Conservation (phyloP, 2,329 filamentous ascomycete species). For the Fusarium floridanum region DNA sequence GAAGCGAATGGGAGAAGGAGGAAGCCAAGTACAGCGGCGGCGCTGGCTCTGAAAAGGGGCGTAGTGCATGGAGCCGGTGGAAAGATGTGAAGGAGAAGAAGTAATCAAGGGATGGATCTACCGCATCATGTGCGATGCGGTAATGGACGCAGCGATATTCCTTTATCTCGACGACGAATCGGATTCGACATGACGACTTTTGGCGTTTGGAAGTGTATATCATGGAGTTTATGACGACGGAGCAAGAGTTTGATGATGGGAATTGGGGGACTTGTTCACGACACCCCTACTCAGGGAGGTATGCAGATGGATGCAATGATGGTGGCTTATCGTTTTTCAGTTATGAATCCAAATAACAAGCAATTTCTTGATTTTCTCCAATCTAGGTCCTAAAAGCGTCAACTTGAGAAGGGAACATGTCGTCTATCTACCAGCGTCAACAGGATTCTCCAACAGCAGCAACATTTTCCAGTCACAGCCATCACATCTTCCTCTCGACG, state of each 20-base stretch:
- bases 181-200: not conserved
- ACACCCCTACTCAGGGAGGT: not conserved
- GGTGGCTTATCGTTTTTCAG: conserved; percentile 3
- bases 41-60: conserved; percentile 65
- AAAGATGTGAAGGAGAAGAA: conserved; percentile 45
- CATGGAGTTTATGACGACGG: not conserved
- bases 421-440: conserved; percentile 13
- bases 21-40: conserved; percentile 75
- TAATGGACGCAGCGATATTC: not conserved
- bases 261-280: not conserved
- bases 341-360: conserved; percentile 17
- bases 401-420: conserved; percentile 20
- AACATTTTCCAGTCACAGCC: conserved; percentile 22
- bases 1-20: conserved; percentile 76
- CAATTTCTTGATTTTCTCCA: conserved; percentile 13
- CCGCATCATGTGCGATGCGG: not conserved
- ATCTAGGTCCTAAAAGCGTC: conserved; percentile 4
- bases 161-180: not conserved
- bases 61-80: conserved; percentile 54
- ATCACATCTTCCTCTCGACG: conserved; percentile 2
- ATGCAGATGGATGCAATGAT: not conserved
- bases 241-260: not conserved
- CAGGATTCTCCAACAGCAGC: conserved; percentile 27
- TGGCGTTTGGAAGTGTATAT: conserved; percentile 8
- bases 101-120: not conserved